A percentile compares a stretch with the other conserved stretches of the same genome.
phyloP scores from a whole-genome alignment of 23 red algal genomes.

The Gracilaria domingensis region DNA sequence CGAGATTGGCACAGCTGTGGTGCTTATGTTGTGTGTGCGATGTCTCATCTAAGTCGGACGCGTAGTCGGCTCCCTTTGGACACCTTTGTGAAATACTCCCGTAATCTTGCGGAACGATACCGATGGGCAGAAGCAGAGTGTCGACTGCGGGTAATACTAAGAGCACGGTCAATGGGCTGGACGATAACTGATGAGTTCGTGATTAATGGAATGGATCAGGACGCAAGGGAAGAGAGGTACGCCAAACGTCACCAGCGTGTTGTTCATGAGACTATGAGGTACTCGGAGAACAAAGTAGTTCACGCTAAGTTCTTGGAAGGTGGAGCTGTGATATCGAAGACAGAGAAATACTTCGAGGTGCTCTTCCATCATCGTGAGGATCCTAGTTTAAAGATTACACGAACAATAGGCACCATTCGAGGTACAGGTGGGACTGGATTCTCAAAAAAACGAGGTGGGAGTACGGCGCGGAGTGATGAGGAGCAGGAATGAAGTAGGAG shows the following conservation, averaged over 20 bases:
- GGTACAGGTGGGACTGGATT: too few relatives aligned
- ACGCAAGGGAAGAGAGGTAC: background rate
- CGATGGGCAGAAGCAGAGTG: background rate
- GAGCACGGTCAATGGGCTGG: background rate
- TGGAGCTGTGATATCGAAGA: too few relatives aligned
- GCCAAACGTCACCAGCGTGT: background rate
- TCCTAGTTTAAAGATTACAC: too few relatives aligned
- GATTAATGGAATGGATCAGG: background rate
- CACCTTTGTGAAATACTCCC: background rate
- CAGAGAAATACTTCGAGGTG: too few relatives aligned
- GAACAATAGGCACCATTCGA: too few relatives aligned
- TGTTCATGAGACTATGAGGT: background rate
- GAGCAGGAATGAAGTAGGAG: too few relatives aligned
- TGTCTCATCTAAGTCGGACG: background rate
- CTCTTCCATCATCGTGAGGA: too few relatives aligned
- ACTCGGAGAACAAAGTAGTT: background rate
- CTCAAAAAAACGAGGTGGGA: too few relatives aligned
- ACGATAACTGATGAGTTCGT: background rate
- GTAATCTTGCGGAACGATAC: background rate
- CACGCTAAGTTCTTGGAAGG: background rate
- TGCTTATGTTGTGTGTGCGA: background rate
- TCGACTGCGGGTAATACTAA: background rate
- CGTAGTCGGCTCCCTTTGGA: background rate
- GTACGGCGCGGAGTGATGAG: too few relatives aligned
- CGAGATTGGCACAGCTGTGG: conserved; percentile 1